Evolutionary conservation across 345 rosid genomes (phyloP).

Genomic region (Linum usitatissimum): DNA sequence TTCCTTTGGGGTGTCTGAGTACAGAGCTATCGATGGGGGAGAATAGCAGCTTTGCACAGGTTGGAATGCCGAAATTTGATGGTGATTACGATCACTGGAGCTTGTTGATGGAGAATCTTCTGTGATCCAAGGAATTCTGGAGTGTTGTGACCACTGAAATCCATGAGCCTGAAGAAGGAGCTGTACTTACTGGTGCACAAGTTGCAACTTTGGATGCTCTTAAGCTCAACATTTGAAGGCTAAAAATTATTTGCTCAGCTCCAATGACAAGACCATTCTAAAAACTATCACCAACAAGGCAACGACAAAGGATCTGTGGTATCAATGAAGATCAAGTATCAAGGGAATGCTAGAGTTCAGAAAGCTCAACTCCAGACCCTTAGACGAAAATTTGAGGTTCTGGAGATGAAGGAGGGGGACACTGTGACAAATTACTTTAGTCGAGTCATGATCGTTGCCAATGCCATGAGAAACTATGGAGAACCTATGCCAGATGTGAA

Average conservation of each 20-base stretch:
- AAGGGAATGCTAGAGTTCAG: too few relatives aligned
- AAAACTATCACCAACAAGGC: neutral
- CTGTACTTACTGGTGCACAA: too few relatives aligned
- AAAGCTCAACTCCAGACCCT: neutral
- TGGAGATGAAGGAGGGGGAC: neutral
- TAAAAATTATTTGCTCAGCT: neutral
- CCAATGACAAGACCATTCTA: neutral
- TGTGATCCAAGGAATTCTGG: too few relatives aligned
- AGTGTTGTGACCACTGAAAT: too few relatives aligned
- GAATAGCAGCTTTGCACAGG: too few relatives aligned
- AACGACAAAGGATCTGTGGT: neutral
- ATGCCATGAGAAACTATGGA: slow-evolving; percentile 1
- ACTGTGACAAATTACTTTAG: neutral
- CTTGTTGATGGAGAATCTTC: too few relatives aligned
- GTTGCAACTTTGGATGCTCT: neutral
- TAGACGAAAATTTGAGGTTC: neutral
- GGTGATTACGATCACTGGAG: neutral
- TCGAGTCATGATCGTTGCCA: neutral
- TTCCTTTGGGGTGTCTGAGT: too few relatives aligned
- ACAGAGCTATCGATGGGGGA: too few relatives aligned
- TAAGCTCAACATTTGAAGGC: slow-evolving; percentile 3
- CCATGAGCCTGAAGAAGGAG: too few relatives aligned
- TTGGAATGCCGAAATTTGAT: neutral
- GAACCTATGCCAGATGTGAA: neutral
- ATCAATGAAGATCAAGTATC: too few relatives aligned